Evolutionary conservation across 2,329 filamentous ascomycete species (phyloP).

Genomic region (Xylaria hypoxylon): DNA sequence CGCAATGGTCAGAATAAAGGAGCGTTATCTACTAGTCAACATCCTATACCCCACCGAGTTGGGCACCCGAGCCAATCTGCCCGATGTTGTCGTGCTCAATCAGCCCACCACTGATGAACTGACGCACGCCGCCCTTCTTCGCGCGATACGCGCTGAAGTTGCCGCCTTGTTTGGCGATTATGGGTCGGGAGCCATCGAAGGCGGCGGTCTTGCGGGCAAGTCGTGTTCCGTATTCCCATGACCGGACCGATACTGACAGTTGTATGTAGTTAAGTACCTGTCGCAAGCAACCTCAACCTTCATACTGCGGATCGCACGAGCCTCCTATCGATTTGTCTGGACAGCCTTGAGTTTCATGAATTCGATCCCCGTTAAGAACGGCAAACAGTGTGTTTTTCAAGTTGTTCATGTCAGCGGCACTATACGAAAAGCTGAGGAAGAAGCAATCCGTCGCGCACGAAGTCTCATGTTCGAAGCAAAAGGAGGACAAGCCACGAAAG

Average conservation of each 20-base stretch:
- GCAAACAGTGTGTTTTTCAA: slow-evolving; percentile 78
- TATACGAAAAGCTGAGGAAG: slow-evolving; percentile 90
- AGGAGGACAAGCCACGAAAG: slow-evolving; percentile 53
- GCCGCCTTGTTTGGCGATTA: slow-evolving; percentile 86
- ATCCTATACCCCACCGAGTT: slow-evolving; percentile 82
- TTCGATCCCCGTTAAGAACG: slow-evolving; percentile 69
- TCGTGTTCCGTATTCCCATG: slow-evolving; percentile 7
- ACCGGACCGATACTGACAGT: slow-evolving; percentile 41
- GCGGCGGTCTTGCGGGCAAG: slow-evolving; percentile 73
- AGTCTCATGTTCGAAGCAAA: slow-evolving; percentile 76
- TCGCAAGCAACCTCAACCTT: slow-evolving; percentile 93
- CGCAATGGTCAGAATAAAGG: slow-evolving; percentile 93
- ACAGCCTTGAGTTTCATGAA: slow-evolving; percentile 86
- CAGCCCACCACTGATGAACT: slow-evolving; percentile 81
- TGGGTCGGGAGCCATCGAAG: slow-evolving; percentile 79
- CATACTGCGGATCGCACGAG: slow-evolving; percentile 85
- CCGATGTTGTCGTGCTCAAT: slow-evolving; percentile 78
- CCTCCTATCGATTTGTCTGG: slow-evolving; percentile 90
- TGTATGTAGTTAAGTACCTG: slow-evolving; percentile 83
- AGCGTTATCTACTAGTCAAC: slow-evolving; percentile 94
- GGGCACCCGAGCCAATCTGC: slow-evolving; percentile 54
- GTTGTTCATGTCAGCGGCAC: slow-evolving; percentile 92
- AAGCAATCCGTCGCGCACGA: slow-evolving; percentile 83
- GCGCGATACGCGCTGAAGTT: slow-evolving; percentile 77
- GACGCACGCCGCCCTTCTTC: slow-evolving; percentile 72